Percentiles rank a stretch among this genome's conserved stretches.
Conservation (phyloP, 2,329 filamentous ascomycete species). For the Pseudocercospora musae region DNA sequence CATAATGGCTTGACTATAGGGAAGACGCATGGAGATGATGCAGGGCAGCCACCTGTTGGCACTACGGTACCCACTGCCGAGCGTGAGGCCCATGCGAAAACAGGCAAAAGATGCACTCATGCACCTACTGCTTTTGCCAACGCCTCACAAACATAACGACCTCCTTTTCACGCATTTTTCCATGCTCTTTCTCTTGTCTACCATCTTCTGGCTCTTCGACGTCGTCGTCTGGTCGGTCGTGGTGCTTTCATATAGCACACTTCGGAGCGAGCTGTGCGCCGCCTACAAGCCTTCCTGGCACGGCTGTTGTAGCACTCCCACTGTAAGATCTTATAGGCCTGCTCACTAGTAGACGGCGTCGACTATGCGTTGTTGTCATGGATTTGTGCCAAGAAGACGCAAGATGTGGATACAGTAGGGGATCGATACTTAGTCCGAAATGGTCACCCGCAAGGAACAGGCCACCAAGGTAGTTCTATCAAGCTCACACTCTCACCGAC, state of each 20-base stretch:
- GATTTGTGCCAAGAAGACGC: not conserved
- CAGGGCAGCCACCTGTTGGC: not conserved
- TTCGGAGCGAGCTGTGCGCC: not conserved
- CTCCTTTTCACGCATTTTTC: not conserved
- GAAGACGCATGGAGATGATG: not conserved
- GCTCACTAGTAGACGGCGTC: not conserved
- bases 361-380: not conserved
- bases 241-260: not conserved
- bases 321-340: not conserved
- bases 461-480: no score
- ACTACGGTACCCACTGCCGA: not conserved
- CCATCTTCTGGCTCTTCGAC: not conserved
- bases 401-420: not conserved
- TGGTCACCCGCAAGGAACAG: not conserved
- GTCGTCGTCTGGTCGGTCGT: not conserved
- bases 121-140: not conserved
- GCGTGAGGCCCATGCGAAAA: no score
- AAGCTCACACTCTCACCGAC: no score
- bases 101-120: not conserved
- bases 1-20: no score
- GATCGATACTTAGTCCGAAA: not conserved
- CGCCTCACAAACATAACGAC: not conserved
- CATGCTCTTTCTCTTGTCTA: not conserved
- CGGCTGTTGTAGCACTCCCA: no score
- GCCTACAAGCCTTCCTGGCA: not conserved